These are phyloP conservation scores for Ascochyta lentis DNA, from an alignment of 2,329 filamentous ascomycete genomes.

Conservation along the genomic window DNA sequence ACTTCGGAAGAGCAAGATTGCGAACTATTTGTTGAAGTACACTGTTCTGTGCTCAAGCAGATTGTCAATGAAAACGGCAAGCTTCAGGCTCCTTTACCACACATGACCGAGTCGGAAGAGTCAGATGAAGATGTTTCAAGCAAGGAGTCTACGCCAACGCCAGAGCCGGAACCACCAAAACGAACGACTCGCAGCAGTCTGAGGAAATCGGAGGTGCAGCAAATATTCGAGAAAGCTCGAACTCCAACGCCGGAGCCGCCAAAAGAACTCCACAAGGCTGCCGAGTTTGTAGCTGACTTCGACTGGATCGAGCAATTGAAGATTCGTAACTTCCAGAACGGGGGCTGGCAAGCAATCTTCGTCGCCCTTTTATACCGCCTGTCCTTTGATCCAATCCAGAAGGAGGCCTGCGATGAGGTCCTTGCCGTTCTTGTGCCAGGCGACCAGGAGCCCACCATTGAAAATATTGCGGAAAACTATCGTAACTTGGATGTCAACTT, in stretches of 20 bases:
- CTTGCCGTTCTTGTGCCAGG: constrained; percentile 81
- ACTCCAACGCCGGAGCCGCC: constrained; percentile 48
- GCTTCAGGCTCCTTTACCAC: constrained; percentile 78
- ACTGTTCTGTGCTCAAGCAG: constrained; percentile 88
- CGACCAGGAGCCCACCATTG: constrained; percentile 74
- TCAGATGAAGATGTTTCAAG: constrained; percentile 59
- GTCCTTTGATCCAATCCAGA: constrained; percentile 74
- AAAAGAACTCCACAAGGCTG: constrained; percentile 66
- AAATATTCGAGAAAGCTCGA: constrained; percentile 51
- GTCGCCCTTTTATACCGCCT: constrained; percentile 86
- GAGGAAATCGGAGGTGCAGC: constrained; percentile 76
- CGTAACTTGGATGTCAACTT: constrained; percentile 79
- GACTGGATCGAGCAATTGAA: constrained; percentile 86
- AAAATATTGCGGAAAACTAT: constrained; percentile 78
- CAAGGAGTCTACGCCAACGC: constrained; percentile 56
- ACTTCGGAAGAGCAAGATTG: constrained; percentile 76
- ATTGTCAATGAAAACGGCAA: constrained; percentile 82
- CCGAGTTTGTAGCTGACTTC: constrained; percentile 75
- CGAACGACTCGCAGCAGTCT: constrained; percentile 86
- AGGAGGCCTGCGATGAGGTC: constrained; percentile 77
- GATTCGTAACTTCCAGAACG: constrained; percentile 83
- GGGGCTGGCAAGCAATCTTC: constrained; percentile 90
- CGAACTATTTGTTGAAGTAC: constrained; percentile 86
- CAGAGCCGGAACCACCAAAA: constrained; percentile 74
- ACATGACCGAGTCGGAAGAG: constrained; percentile 59